These are phyloP conservation scores for Lycium barbarum DNA, from an alignment of 257 asterid genomes.

Conservation along the genomic window DNA sequence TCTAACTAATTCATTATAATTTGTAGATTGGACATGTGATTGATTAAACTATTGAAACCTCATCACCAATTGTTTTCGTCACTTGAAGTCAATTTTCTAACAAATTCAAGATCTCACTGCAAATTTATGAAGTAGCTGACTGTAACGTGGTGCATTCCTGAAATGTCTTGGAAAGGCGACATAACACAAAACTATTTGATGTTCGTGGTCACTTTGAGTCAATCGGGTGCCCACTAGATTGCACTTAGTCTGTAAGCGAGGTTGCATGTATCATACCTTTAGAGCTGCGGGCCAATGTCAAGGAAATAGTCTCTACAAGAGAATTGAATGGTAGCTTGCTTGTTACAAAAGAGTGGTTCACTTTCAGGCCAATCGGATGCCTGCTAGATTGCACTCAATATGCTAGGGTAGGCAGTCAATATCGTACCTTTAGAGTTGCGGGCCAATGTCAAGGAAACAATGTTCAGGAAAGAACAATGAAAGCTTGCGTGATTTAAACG, in stretches of 20 bases:
- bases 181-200: too few species aligned
- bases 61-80: not conserved
- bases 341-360: too few species aligned
- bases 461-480: not conserved
- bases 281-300: too few species aligned
- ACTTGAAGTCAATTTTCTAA: not conserved
- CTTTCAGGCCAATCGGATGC: too few species aligned
- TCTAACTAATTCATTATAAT: not conserved
- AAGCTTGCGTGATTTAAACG: not conserved
- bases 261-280: not conserved
- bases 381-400: too few species aligned
- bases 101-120: not conserved
- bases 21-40: constrained; percentile 15
- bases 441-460: not conserved
- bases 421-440: not conserved
- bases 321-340: too few species aligned
- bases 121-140: not conserved
- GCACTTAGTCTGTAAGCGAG: too few species aligned
- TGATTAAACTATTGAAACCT: constrained; percentile 10
- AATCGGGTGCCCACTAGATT: too few species aligned
- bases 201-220: too few species aligned
- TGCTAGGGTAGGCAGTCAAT: too few species aligned
- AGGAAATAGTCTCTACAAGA: too few species aligned
- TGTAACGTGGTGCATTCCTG: not conserved
- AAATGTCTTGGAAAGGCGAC: too few species aligned